These are phyloP conservation scores for Spatholobus suberectus DNA, from an alignment of 306 rosid species.

Conservation along the genomic window DNA sequence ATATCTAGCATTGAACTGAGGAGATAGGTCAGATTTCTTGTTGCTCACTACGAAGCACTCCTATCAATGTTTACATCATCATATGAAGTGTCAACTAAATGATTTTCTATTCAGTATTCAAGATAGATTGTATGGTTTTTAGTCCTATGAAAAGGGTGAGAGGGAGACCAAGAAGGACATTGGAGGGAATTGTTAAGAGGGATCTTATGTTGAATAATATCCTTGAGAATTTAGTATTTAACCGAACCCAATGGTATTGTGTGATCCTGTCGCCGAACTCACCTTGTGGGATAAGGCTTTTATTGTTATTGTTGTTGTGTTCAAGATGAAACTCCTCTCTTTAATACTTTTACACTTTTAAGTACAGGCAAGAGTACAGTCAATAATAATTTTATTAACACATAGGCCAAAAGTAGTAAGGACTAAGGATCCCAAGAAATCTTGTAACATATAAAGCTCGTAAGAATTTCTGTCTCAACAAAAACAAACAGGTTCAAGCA, in stretches of 20 bases:
- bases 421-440: neutral
- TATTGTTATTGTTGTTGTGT: neutral
- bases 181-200: neutral
- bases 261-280: neutral
- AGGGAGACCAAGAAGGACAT: neutral
- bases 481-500: neutral
- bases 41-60: neutral
- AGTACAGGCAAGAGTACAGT: neutral
- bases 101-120: neutral
- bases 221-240: neutral
- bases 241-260: neutral
- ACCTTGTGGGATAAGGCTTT: neutral
- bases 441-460: neutral
- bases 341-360: neutral
- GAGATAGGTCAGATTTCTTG: neutral
- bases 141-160: neutral
- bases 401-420: neutral
- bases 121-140: neutral
- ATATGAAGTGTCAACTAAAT: neutral
- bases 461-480: neutral
- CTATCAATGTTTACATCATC: neutral
- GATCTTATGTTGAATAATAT: neutral
- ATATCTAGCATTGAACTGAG: neutral
- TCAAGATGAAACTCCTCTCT: neutral
- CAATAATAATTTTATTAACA: neutral